Base-by-base conservation (phyloP, 345 rosid species). In the Salix suchowensis region DNA sequence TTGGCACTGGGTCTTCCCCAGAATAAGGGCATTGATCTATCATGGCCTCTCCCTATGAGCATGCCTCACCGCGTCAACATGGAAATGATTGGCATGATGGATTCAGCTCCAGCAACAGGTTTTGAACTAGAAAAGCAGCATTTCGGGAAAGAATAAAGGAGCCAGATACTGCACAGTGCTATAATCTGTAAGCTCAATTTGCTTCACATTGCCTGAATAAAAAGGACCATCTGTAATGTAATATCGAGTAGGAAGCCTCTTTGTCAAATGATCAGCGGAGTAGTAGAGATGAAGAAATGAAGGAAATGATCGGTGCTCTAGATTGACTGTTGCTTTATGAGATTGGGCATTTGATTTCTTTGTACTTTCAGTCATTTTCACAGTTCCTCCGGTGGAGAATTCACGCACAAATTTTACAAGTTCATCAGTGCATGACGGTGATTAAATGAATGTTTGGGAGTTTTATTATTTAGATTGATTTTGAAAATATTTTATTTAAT, bases 1-100 rank as follows among this genome's bases (percentile, higher is more conserved):
- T 68, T 81, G 72, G 76, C 80, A 48, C 61, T 81, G 36, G 80
- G 77, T 52, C 84, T 81, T 40, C 81, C 67, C 79, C 75, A 80
- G 67, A 75, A 50, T 10, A 65, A 70, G 32, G 75, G 76, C 74
- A 67, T 67, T 19, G 80, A 73, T n/a, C 55, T 67, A 12, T 58
- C 76, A 10, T 48, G 65, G 73, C 65, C 72, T 32, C 39, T 75
- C 18, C 72, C 79, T 23, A 6, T 75, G 26, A 75, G 46, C 30
- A 44, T 60, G 2, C 52, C 64, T 62, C 75, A 71, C 1, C 73
- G 62, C 10, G 61, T 71, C n/a, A 48, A 61, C 42, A 34, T 75
- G 18, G 75, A 71, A 70, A 65, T 69, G 69, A 55, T 64, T 65
- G 26, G 36, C 30, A 52, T 66, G 76, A 44, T 65, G 76, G 73